Percentiles rank a stretch among this genome's conserved stretches.
Conservation (phyloP, 2,329 filamentous ascomycete species). For the Monosporascus sp. region DNA sequence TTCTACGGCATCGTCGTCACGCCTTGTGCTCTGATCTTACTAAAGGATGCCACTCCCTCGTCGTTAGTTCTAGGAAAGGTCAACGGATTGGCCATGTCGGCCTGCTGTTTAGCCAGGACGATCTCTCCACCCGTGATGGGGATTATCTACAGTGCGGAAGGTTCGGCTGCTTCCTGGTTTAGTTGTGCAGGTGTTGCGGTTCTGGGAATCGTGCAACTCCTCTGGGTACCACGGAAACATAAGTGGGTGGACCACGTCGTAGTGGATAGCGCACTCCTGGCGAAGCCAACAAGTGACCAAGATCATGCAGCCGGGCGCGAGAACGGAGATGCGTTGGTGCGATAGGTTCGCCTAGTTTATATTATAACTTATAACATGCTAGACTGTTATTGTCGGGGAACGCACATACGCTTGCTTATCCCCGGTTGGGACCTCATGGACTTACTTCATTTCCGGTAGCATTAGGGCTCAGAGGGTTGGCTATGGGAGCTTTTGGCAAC, state of each 20-base stretch:
- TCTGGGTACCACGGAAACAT: constrained; percentile 26
- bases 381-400: too few relatives aligned
- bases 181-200: constrained; percentile 29
- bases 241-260: constrained; percentile 9
- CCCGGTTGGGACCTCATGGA: too few relatives aligned
- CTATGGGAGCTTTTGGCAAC: too few relatives aligned
- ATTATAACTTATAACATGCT: too few relatives aligned
- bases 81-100: constrained; percentile 67
- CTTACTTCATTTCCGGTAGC: too few relatives aligned
- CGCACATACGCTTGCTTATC: too few relatives aligned
- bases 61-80: constrained; percentile 61
- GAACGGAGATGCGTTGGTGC: too few relatives aligned
- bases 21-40: constrained; percentile 63
- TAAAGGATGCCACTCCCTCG: constrained; percentile 66
- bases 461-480: too few relatives aligned
- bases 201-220: constrained; percentile 24
- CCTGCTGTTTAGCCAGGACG: constrained; percentile 66
- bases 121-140: constrained; percentile 64
- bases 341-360: too few relatives aligned
- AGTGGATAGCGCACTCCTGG: constrained; percentile 8
- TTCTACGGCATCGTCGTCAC: constrained; percentile 64
- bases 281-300: constrained; percentile 6
- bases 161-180: constrained; percentile 37
- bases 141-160: constrained; percentile 59
- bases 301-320: too few relatives aligned